Base-by-base conservation (phyloP, 2,329 filamentous ascomycete genomes). In the Epichloe bromicola region DNA sequence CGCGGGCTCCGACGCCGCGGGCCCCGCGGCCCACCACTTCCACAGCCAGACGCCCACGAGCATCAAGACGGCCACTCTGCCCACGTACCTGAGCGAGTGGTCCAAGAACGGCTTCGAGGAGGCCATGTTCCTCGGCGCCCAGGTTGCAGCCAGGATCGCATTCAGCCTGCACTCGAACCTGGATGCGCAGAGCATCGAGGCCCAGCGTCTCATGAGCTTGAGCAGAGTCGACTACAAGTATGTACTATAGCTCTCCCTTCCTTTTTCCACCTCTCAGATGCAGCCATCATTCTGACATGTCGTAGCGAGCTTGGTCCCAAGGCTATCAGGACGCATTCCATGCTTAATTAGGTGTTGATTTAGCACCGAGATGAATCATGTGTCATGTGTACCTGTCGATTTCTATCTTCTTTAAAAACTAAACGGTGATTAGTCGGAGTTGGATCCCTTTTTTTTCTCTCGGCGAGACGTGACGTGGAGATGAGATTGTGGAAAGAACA, bases 31-130 rank as follows among this genome's bases (percentile, higher is more conserved):
- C 20, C 73, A 75, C 57, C 77, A 80, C 63, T 79, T 76, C 63
- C 78, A 80, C 63, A 75, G 75, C 59, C 78, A 82, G 70, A 93
- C 88, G 7, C 90, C 90, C 0, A 95, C 85, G 23, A 84, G 79
- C 48, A 90, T 95, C 71, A 91, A 88, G 73, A 74, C 81, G 30
- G 80, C 87, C 30, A 79, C 81, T 57, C 74, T 87, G 58, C 89
- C 90, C 1, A 85, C 87, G 49, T 95, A 96, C 66, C 85, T 95
- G 58, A 80, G 85, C 11, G 90, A 95, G 66, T 96, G 89, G 88
- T 88, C 88, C 63, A 90, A 86, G 68, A 79, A 82, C 56, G 74
- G 79, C 51, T 77, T 79, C 61, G 90, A 96, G 61, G 90, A 96
- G 67, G 81, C 86, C 46, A 80, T 83, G 62, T 95, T 96, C 68